Evolutionary conservation across 768 basidiomycete genomes (phyloP), one percentile per base, ranked within the genome.

Genomic region (Galerina marginata): DNA sequence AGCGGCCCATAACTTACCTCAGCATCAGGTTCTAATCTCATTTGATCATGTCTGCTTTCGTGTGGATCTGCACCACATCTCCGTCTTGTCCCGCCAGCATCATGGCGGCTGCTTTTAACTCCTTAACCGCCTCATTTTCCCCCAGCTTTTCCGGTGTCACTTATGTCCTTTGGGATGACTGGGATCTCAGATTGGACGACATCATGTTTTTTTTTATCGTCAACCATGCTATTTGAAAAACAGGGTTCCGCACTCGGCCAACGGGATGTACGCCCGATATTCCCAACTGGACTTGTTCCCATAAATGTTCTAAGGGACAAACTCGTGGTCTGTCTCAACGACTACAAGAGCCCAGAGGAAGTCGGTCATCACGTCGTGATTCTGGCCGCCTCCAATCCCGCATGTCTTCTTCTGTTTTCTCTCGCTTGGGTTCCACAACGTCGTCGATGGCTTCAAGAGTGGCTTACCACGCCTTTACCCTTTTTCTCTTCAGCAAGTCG

Each of bases 401-500:
- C 58, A 65, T 65, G 66, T 60, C 55, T 42, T 59, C 61, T 45
- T 58, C 59, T 47, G 46, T 55, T 26, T 25, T 53, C 39, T 62
- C 60, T 51, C 46, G 49, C 38, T 45, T 62, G 23, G 46, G 40
- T 39, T 48, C 55, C 51, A 57, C 59, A 39, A 45, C 54, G 50
- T 43, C 29, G 48, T 45, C 61, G 23, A 39, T 49, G 14, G 48
- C 59, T 12, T 57, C 58, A 26, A 52, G 44, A 39, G 43, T 69
- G 33, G 43, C 61, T n/a, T 68, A 69, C 49, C 64, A 72, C 51
- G 62, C 60, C 45, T 57, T 50, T 45, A 72, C 69, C 15, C 43
- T 68, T 4, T 78, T 75, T 55, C 75, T 80, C 36, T 82, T 83
- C 70, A 79, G 75, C 23, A 76, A 77, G 62, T 77, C 81, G 12